These are phyloP conservation scores for Phytophthora fragariaefolia DNA, from an alignment of 352 stramenopile genomes.

Conservation along the genomic window DNA sequence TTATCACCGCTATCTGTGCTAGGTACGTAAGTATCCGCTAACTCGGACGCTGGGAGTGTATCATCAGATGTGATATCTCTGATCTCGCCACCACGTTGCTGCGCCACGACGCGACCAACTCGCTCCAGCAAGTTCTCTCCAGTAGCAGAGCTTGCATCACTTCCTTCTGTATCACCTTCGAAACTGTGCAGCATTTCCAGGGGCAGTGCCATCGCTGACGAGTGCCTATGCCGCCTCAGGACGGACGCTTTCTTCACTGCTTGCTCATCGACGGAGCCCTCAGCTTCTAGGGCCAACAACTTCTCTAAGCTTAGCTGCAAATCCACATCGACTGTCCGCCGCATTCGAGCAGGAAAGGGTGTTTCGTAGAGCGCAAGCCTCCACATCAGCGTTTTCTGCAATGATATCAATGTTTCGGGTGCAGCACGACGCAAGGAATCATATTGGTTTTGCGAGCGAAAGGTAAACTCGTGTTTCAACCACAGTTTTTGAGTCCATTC, in stretches of 20 bases:
- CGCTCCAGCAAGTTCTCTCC: slow-evolving; percentile 59
- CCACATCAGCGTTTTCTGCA: slow-evolving; percentile 48
- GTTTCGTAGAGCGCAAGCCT: slow-evolving; percentile 72
- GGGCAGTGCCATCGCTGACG: slow-evolving; percentile 34
- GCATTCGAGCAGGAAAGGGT: slow-evolving; percentile 64
- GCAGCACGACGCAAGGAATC: slow-evolving; percentile 37
- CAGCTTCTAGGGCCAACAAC: slow-evolving; percentile 16
- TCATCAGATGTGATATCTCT: slow-evolving; percentile 77
- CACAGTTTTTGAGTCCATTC: slow-evolving; percentile 69
- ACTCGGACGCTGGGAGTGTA: slow-evolving; percentile 25
- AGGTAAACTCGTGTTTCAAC: slow-evolving; percentile 70
- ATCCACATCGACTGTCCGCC: slow-evolving; percentile 64
- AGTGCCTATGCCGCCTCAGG: slow-evolving; percentile 16
- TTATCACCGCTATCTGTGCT: slow-evolving; percentile 31
- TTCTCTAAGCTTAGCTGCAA: slow-evolving; percentile 35
- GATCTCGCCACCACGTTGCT: slow-evolving; percentile 80
- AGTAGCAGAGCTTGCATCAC: slow-evolving; percentile 30
- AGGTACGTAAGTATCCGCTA: slow-evolving; percentile 36
- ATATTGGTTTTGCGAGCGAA: slow-evolving; percentile 73
- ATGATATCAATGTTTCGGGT: slow-evolving; percentile 33
- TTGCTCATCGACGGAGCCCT: not conserved
- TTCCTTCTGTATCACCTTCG: slow-evolving; percentile 40
- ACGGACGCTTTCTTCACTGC: not conserved
- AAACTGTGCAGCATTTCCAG: slow-evolving; percentile 53
- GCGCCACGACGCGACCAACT: slow-evolving; percentile 75